Evolutionary conservation across 805 yeast species (phyloP).

Genomic region (Ogataea kodamae): DNA sequence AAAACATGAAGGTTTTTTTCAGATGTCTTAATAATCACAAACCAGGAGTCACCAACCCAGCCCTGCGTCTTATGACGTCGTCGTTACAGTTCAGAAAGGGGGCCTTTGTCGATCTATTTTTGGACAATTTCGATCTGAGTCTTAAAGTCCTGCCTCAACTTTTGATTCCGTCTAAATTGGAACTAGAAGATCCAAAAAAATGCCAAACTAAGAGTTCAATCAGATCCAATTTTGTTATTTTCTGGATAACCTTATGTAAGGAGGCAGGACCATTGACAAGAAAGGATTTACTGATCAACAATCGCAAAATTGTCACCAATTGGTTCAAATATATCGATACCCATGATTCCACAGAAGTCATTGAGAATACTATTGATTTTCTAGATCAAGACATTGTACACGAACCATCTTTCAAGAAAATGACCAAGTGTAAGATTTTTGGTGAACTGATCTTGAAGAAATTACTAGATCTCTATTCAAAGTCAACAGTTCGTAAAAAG

Average conservation of each 20-base stretch:
- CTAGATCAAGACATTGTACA: conserved; percentile 49
- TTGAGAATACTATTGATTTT: conserved; percentile 41
- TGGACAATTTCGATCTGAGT: conserved; percentile 65
- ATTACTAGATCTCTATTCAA: conserved; percentile 46
- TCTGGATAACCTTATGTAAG: conserved; percentile 55
- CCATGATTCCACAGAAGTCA: conserved; percentile 46
- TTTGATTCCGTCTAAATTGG: conserved; percentile 49
- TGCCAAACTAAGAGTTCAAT: conserved; percentile 41
- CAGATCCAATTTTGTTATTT: conserved; percentile 55
- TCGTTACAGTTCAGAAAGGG: conserved; percentile 50
- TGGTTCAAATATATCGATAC: conserved; percentile 63
- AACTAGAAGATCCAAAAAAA: conserved; percentile 38
- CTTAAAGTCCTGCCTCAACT: conserved; percentile 59
- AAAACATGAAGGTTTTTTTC: conserved; percentile 61
- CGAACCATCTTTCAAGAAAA: conserved; percentile 60
- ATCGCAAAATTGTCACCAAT: conserved; percentile 55
- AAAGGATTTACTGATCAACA: conserved; percentile 57
- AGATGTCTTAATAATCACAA: conserved; percentile 59
- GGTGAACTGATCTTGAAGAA: conserved; percentile 71
- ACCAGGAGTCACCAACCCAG: conserved; percentile 58
- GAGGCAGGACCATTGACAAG: conserved; percentile 53
- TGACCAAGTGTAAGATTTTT: conserved; percentile 69
- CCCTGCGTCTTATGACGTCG: conserved; percentile 52
- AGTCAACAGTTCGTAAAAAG: conserved; percentile 33
- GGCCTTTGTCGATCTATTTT: conserved; percentile 50